Percentiles rank a stretch among this genome's conserved stretches.
phyloP scores from a whole-genome alignment of 2,329 filamentous ascomycete species.

The Capronia americana region DNA sequence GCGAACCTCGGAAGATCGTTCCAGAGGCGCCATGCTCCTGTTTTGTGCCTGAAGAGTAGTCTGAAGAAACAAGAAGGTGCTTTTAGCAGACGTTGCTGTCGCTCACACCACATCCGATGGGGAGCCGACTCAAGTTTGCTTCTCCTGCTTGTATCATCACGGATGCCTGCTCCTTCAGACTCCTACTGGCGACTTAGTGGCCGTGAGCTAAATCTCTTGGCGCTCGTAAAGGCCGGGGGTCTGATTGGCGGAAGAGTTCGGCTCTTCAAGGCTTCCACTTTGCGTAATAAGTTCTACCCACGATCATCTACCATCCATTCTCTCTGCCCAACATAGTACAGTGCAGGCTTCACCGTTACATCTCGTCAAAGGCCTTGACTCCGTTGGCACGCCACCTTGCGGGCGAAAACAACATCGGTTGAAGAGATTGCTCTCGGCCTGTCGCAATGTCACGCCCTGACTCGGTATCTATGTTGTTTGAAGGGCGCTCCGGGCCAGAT shows the following conservation, averaged over 20 bases:
- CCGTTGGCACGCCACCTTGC: too few relatives aligned
- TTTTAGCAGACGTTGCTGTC: too few relatives aligned
- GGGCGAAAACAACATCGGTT: not conserved
- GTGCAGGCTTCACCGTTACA: too few relatives aligned
- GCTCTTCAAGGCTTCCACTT: too few relatives aligned
- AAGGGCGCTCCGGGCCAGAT: not conserved
- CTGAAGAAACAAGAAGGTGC: too few relatives aligned
- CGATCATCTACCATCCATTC: too few relatives aligned
- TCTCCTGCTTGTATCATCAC: not conserved
- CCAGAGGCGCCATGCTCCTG: not conserved
- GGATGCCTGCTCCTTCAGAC: not conserved
- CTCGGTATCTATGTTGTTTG: not conserved
- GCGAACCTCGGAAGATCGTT: not conserved
- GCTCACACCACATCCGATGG: too few relatives aligned
- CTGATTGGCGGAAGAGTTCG: slow-evolving; percentile 12
- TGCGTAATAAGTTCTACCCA: not conserved
- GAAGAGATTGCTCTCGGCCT: not conserved
- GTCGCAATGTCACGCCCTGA: not conserved
- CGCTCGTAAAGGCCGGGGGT: slow-evolving; percentile 17
- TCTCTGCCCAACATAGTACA: too few relatives aligned
- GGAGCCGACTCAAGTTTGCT: not conserved
- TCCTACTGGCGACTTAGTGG: not conserved
- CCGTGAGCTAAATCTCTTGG: slow-evolving; percentile 7
- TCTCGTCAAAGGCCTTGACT: too few relatives aligned
- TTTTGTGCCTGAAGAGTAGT: too few relatives aligned